Base-by-base conservation (phyloP, 2,329 filamentous ascomycete genomes). In the Huntiella abstrusa region DNA sequence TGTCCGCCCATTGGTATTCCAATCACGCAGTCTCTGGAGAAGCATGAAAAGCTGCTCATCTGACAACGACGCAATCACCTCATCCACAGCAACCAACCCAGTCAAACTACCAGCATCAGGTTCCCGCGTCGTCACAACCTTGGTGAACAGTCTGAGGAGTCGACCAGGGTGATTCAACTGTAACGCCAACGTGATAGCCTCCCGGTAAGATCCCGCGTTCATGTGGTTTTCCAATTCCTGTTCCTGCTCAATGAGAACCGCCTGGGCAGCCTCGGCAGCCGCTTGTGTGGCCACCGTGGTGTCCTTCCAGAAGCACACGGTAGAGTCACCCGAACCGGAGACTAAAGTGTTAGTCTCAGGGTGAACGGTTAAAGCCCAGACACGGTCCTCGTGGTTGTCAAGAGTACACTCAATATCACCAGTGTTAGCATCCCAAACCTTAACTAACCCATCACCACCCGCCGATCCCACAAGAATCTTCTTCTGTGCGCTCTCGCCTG, bases 371-470 rank as follows among this genome's bases (percentile, higher is more conserved):
- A 96, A 66, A 0, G 86, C 86, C 87, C 87, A 95, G 1, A 96
- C 87, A 48, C 91, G 77, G 62, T 98, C 91, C 55, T 86, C 86
- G 60, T 98, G 91, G 62, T 96, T 96, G 63, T 98, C 91, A 4
- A 98, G 71, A 0, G 91, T 98, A 53, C 82, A 81, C 53, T 87
- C 84, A 2, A 78, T 70, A 60, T 96, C 91, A 41, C 87, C 86
- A 1, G 73, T 78, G 57, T 81, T 80, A 10, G 83, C 81, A 54
- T 94, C 84, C 91, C 91, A 98, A 32, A 98, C 76, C 63, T 96
- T 98, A 49, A 98, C 86, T 3, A 98, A 71, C 2, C 91, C 91
- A 60, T 98, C 92, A 49, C 86, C 87, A 35, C 83, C 91, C 11
- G 91, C 87, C 53, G 82, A 92, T 33, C 83, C 85, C 49, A 95